Evolutionary conservation across 345 rosid genomes (phyloP), one percentile per base, ranked within the genome.

Genomic region (Draba incana): DNA sequence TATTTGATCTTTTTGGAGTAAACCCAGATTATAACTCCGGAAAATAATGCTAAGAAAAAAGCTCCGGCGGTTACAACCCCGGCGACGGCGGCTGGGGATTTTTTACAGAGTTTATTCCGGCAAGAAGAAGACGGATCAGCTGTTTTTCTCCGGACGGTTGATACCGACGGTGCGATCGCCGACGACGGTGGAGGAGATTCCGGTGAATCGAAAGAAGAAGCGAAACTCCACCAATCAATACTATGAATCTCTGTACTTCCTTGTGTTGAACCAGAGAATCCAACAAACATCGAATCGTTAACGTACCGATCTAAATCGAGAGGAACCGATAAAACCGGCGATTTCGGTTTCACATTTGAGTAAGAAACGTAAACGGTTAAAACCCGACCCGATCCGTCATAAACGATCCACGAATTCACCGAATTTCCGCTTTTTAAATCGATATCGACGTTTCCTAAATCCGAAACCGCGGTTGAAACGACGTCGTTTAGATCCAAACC

Each of bases 181-280:
- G 97, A 88, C 1, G 96, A 87, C 42, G 92, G 88, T 30, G 92
- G 85, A 55, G 88, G 84, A 81, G 62, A 84, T 5, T 33, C 37
- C 31, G 31, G 79, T 54, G 20, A 20, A 16, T 43, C 65, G 51
- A 88, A 86, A 1, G 89, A 82, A 12, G 96, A 88, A 68, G 81
- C 85, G 57, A 95, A 95, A 45, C 96, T 95, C 99, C 99, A 95
- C 96, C 93, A 92, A 16, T 92, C 92, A 12, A 95, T 84, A 39
- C 85, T 95, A 71, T 95, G 99, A 66, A 81, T 75, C 84, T 95
- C 99, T 7, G 99, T 95, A 64, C 99, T 95, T 4, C 99, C 99
- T 71, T 92, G 97, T 2, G 99, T 95, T 6, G 99, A 95, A 43
- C 98, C 99, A 43, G 99, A 86, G 72, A 95, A 95, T 31, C 99